Evolutionary conservation across 2,329 filamentous ascomycete genomes (phyloP), one percentile per base, ranked within the genome.

Genomic region (Leptographium procerum): DNA sequence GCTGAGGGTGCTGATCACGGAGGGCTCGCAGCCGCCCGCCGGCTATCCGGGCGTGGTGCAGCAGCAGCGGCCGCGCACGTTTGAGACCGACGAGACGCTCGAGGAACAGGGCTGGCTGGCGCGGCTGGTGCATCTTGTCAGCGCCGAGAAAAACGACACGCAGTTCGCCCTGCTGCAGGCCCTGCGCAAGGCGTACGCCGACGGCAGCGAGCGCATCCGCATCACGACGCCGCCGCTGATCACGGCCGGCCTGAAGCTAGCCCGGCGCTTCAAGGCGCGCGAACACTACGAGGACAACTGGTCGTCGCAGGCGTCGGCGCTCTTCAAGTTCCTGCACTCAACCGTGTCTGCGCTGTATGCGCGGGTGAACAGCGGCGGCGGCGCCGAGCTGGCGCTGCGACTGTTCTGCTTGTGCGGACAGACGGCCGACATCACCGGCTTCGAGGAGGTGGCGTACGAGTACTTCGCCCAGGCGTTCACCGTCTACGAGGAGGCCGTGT

Each of bases 391-490:
- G 24, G 86, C 89, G 1, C 80, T 99, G 54, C 88, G 94, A 2
- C 78, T 97, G 19, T 99, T 97, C 70, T 87, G 94, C 65, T 85
- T 89, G 48, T 95, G 91, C 67, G 94, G 94, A 26, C 91, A 96
- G 74, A 88, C 95, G 34, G 91, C 94, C 13, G 91, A 96, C 66
- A 86, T 94, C 71, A 89, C 85, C 13, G 88, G 88, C 2, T 95
- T 95, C 65, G 92, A 99, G 70, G 94, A 99, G 73, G 90, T 96
- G 48, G 88, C 91, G 13, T 99, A 99, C 70, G 94, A 99, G 69
- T 99, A 95, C 75, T 97, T 96, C 66, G 94, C 94, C 0, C 94
- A 99, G 71, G 92, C 94, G 0, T 99, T 99, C 66, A 97, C 92
- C 0, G 90, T 97, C 10, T 99, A 99, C 69, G 94, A 99, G 69